Base-by-base conservation (phyloP, 2,329 filamentous ascomycete genomes). In the Aspergillus versicolor region DNA sequence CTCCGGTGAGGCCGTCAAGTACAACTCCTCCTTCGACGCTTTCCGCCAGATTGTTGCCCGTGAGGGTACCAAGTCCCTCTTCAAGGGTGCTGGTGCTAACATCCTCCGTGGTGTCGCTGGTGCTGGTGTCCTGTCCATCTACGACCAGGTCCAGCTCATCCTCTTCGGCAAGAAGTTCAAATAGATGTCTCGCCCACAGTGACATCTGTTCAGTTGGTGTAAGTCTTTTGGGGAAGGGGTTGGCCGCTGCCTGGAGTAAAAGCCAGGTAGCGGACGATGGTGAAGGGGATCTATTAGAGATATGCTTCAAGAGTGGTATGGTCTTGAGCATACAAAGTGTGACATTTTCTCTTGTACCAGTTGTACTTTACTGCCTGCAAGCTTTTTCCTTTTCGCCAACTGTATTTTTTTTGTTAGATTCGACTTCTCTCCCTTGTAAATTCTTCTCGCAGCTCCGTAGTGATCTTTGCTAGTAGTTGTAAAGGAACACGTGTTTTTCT, bases 71-170 rank as follows among this genome's bases (percentile, higher is more conserved):
- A 90, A 87, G 84, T 99, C 94, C 75, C 93, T 99, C 82, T 99
- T 99, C 92, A 99, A 99, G 91, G 94, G 94, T 92, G 94, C 94
- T 79, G 94, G 94, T 91, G 94, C 94, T 88, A 99, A 99, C 91
- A 99, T 99, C 78, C 94, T 99, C 84, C 94, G 94, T 96, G 95
- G 94, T 97, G 94, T 99, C 78, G 94, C 94, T 78, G 95, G 94
- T 91, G 94, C 94, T 85, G 94, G 94, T 99, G 94, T 99, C 79
- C 87, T 99, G 80, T 99, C 94, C 81, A 97, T 99, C 91, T 99
- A 99, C 85, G 94, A 99, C 82, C 93, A 97, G 88, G 91, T 91
- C 81, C 94, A 99, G 90, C 88, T 99, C 80, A 82, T 99, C 81
- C 83, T 99, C 82, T 99, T 99, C 91, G 94, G 94, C 82, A 97